Percentiles rank a stretch among this genome's conserved stretches.
Conservation (phyloP, 768 basidiomycete genomes). For the Tylopilus intermedius region DNA sequence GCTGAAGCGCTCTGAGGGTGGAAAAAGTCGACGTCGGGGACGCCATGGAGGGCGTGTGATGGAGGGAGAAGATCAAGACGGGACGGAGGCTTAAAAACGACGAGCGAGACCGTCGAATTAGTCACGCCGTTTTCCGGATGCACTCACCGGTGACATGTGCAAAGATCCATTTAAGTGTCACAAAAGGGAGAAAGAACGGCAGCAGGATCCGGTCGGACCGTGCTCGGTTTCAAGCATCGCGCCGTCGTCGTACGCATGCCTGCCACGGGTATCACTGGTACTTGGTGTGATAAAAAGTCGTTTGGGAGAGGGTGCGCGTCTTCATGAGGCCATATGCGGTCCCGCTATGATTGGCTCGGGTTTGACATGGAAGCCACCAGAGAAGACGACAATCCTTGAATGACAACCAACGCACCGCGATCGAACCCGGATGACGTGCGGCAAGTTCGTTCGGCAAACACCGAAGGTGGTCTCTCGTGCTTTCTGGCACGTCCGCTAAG, state of each 20-base stretch:
- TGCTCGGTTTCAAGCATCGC: too few relatives aligned
- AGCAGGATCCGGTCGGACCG: slow-evolving; percentile 1
- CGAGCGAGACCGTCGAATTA: slow-evolving; percentile 11
- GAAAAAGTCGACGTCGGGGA: slow-evolving; percentile 53
- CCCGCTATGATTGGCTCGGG: slow-evolving; percentile 9
- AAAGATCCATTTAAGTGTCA: slow-evolving; percentile 10
- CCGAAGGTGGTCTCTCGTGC: slow-evolving; percentile 1
- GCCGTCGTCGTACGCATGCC: too few relatives aligned
- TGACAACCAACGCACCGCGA: slow-evolving; percentile 8
- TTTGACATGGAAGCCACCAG: slow-evolving; percentile 7
- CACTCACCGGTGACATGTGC: slow-evolving; percentile 3
- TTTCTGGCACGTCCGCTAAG: slow-evolving; percentile 13
- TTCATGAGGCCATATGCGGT: slow-evolving; percentile 7
- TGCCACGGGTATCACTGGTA: too few relatives aligned
- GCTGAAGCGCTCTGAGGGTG: slow-evolving; percentile 56
- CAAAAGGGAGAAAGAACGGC: slow-evolving; percentile 11
- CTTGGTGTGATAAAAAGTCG: too few relatives aligned
- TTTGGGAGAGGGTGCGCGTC: background rate
- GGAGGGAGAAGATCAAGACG: slow-evolving; percentile 5
- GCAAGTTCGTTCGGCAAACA: slow-evolving; percentile 10
- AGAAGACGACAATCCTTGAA: slow-evolving; percentile 24
- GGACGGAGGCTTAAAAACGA: slow-evolving; percentile 18
- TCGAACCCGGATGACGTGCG: slow-evolving; percentile 11
- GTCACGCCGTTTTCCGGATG: slow-evolving; percentile 14
- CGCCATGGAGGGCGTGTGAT: slow-evolving; percentile 19